A percentile compares a stretch with the other conserved stretches of the same genome.
These are phyloP conservation scores for Corymbia citriodora DNA, from an alignment of 441 rosid species.

Conservation along the genomic window DNA sequence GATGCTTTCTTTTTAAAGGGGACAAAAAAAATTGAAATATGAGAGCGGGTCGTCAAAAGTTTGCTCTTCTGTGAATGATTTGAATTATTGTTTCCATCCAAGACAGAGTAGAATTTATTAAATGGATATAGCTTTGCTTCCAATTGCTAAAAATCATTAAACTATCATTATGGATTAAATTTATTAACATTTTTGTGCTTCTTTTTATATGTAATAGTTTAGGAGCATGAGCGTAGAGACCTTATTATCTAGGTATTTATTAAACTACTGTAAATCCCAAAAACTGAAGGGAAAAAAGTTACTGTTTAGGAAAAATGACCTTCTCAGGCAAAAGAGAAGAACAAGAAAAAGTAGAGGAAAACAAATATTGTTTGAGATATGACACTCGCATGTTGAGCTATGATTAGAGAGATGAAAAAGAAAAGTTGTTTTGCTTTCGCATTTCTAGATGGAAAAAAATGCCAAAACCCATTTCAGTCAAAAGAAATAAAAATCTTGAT, in stretches of 20 bases:
- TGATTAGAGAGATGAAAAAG: background rate
- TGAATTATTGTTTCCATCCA: too few relatives aligned
- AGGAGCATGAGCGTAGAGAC: background rate
- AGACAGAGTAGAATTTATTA: too few relatives aligned
- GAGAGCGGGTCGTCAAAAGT: too few relatives aligned
- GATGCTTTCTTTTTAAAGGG: too few relatives aligned
- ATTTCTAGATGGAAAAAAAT: background rate
- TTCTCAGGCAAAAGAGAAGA: too few relatives aligned
- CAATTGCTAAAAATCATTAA: too few relatives aligned
- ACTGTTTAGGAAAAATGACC: background rate
- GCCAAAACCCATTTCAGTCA: background rate
- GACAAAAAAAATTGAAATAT: too few relatives aligned
- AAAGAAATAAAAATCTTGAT: background rate
- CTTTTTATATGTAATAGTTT: background rate
- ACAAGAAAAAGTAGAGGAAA: too few relatives aligned
- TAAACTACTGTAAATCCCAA: background rate
- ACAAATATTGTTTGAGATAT: background rate
- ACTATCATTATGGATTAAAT: too few relatives aligned
- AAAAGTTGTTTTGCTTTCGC: background rate
- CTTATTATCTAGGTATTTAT: background rate
- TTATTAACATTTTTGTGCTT: too few relatives aligned
- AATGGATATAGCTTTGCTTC: too few relatives aligned
- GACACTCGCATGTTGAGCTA: background rate
- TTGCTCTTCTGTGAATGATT: too few relatives aligned
- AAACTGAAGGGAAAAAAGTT: background rate